Evolutionary conservation across 148 eudicot genomes (phyloP).

Genomic region (Polygonum maritimum): DNA sequence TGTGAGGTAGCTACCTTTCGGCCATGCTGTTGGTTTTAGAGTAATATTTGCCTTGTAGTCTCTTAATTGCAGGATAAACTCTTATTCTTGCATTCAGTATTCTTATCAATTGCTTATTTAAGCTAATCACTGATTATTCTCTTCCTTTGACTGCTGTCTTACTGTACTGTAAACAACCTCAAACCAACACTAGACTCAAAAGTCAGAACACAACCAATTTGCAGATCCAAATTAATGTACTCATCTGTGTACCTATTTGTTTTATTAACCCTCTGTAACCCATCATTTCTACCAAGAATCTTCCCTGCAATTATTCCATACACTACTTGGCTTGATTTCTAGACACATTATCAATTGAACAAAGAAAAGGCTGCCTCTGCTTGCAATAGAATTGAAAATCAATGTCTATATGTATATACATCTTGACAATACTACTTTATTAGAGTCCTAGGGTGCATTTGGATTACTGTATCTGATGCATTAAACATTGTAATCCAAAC

Average conservation of each 20-base stretch:
- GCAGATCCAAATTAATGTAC: neutral
- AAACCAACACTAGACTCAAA: neutral
- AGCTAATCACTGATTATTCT: neutral
- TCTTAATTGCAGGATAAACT: too few relatives aligned
- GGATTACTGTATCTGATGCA: too few relatives aligned
- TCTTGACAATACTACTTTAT: conserved; percentile 1
- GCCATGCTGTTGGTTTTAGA: too few relatives aligned
- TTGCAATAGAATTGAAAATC: neutral
- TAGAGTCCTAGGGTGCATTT: neutral
- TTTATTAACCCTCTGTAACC: neutral
- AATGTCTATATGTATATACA: conserved; percentile 6
- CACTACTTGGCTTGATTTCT: neutral
- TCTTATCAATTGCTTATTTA: neutral
- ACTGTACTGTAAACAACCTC: neutral
- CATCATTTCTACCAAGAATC: neutral
- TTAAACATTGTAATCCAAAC: too few relatives aligned
- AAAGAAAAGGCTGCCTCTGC: neutral
- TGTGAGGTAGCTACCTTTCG: neutral
- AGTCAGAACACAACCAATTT: neutral
- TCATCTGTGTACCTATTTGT: neutral
- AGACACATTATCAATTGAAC: neutral
- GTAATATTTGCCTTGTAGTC: too few relatives aligned
- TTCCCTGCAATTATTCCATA: neutral
- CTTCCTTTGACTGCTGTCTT: neutral
- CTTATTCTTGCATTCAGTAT: neutral